Conservation (phyloP, 2,329 filamentous ascomycete species). For the Elsinoe ampelina region DNA sequence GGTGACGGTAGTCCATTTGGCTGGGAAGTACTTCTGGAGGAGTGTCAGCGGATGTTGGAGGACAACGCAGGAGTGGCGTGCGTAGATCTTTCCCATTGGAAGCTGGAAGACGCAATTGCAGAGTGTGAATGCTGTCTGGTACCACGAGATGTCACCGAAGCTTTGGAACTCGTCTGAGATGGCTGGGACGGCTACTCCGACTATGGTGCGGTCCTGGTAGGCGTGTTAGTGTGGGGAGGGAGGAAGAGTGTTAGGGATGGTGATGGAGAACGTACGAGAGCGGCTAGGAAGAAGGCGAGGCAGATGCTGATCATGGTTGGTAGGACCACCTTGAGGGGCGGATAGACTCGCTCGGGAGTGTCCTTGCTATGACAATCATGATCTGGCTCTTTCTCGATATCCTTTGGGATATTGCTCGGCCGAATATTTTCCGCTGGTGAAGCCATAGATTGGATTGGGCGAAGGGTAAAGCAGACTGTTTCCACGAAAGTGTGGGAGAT, state of each 20-base stretch:
- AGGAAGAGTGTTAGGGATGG: neutral
- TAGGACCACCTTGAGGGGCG: slow-evolving; percentile 24
- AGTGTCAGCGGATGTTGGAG: slow-evolving; percentile 15
- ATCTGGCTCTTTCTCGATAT: neutral
- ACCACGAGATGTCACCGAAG: slow-evolving; percentile 41
- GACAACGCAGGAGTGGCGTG: slow-evolving; percentile 15
- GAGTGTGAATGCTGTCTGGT: slow-evolving; percentile 36
- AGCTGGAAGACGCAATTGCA: slow-evolving; percentile 35
- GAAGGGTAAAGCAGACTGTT: too few species aligned
- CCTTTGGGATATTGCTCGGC: neutral
- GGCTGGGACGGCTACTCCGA: slow-evolving; percentile 39
- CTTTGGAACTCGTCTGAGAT: slow-evolving; percentile 42
- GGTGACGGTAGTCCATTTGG: slow-evolving; percentile 35
- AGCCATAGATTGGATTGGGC: too few species aligned
- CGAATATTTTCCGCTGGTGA: too few species aligned
- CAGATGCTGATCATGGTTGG: slow-evolving; percentile 31
- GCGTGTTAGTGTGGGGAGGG: neutral
- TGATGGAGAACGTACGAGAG: slow-evolving; percentile 24
- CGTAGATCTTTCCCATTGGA: slow-evolving; percentile 33
- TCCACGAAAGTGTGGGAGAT: too few species aligned
- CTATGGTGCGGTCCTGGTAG: slow-evolving; percentile 24
- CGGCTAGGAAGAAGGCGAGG: slow-evolving; percentile 32
- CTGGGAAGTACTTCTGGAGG: slow-evolving; percentile 28
- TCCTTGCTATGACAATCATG: slow-evolving; percentile 21
- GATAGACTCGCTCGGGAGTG: slow-evolving; percentile 27